Percentiles rank a stretch among this genome's conserved stretches.
These are phyloP conservation scores for Tetrastigma voinierianum DNA, from an alignment of 164 flowering plant species.

Conservation along the genomic window DNA sequence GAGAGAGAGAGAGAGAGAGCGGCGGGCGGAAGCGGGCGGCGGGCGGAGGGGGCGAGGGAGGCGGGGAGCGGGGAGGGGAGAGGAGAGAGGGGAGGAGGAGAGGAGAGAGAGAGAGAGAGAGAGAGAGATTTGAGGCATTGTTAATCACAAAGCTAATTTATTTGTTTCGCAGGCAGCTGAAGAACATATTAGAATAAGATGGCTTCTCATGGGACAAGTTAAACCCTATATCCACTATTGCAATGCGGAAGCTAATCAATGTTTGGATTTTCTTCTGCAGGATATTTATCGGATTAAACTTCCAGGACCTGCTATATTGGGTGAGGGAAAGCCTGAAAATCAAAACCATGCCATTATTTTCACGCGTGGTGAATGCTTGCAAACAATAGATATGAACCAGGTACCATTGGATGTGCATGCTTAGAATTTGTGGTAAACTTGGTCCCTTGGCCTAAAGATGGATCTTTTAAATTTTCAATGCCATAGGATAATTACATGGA, in stretches of 20 bases:
- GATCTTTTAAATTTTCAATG: not conserved
- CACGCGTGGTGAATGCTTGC: constrained; percentile 64
- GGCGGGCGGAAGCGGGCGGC: too few relatives aligned
- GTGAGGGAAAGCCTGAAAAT: constrained; percentile 70
- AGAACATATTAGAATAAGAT: too few relatives aligned
- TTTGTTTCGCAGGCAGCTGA: too few relatives aligned
- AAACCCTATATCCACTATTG: too few relatives aligned
- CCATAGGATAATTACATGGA: constrained; percentile 66
- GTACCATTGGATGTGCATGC: constrained; percentile 17
- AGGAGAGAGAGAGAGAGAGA: too few relatives aligned
- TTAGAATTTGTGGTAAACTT: not conserved
- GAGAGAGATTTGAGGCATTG: too few relatives aligned
- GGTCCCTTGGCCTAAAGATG: not conserved
- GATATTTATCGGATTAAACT: constrained; percentile 57
- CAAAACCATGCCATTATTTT: constrained; percentile 72
- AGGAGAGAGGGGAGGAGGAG: too few relatives aligned
- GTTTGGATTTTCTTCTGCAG: constrained; percentile 22
- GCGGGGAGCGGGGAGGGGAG: too few relatives aligned
- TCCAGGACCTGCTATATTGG: constrained; percentile 57
- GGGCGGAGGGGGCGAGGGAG: too few relatives aligned
- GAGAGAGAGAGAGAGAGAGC: too few relatives aligned
- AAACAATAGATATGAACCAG: constrained; percentile 73
- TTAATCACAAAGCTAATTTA: too few relatives aligned
- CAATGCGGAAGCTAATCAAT: not conserved
- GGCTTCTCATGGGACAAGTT: too few relatives aligned